Evolutionary conservation across 1,284 basidiomycete species (phyloP).

Genomic region (Megacollybia platyphylla): DNA sequence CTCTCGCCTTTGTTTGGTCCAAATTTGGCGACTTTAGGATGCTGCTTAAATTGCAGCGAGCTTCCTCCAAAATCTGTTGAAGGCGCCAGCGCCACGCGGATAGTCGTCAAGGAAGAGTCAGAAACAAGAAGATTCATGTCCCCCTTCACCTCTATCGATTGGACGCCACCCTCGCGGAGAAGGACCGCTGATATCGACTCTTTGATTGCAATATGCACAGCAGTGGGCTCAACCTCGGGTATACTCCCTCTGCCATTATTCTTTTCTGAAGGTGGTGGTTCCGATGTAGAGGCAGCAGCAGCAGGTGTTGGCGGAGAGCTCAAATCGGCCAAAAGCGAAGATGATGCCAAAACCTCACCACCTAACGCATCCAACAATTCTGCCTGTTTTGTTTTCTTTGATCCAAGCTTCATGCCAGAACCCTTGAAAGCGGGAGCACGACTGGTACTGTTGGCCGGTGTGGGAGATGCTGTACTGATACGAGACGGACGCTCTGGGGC

Average conservation of each 20-base stretch:
- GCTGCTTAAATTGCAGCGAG: slow-evolving; percentile 90
- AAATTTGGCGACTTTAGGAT: slow-evolving; percentile 90
- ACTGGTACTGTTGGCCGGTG: slow-evolving; percentile 37
- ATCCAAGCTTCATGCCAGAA: slow-evolving; percentile 95
- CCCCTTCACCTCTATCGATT: slow-evolving; percentile 85
- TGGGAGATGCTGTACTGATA: slow-evolving; percentile 17
- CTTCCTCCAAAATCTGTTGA: slow-evolving; percentile 51
- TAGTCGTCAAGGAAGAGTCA: slow-evolving; percentile 67
- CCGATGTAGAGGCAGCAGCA: slow-evolving; percentile 23
- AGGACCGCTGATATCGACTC: slow-evolving; percentile 77
- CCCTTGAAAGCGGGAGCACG: slow-evolving; percentile 83
- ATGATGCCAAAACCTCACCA: slow-evolving; percentile 54
- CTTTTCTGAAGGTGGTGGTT: slow-evolving; percentile 28
- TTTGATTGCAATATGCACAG: slow-evolving; percentile 78
- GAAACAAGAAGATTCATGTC: slow-evolving; percentile 87
- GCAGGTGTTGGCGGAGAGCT: slow-evolving; percentile 42
- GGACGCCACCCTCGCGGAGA: slow-evolving; percentile 82
- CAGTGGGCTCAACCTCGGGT: slow-evolving; percentile 61
- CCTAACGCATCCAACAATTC: slow-evolving; percentile 83
- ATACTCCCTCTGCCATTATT: slow-evolving; percentile 42
- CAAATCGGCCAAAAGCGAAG: slow-evolving; percentile 34
- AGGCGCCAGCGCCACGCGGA: slow-evolving; percentile 60
- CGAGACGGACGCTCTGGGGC: slow-evolving; percentile 37
- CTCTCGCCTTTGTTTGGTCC: slow-evolving; percentile 49
- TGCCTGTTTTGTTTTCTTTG: slow-evolving; percentile 81